Percentiles rank a stretch among this genome's conserved stretches.
Evolutionary conservation across 495 filamentous ascomycete species (phyloP).

Genomic region (Annulohypoxylon maeteangense): DNA sequence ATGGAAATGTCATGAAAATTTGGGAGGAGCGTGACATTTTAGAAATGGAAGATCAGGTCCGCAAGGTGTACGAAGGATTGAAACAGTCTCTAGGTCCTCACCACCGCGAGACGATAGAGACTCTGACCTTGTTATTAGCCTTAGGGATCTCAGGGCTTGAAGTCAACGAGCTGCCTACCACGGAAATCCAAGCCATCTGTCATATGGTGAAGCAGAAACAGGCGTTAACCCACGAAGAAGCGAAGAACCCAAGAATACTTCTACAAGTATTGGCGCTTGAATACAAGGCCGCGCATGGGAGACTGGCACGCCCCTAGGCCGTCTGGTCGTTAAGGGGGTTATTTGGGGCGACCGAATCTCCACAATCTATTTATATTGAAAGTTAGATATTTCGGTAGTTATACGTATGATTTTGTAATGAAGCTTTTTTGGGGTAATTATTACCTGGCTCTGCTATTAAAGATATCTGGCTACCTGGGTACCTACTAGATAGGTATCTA

Average conservation of each 20-base stretch:
- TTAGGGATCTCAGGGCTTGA: background rate
- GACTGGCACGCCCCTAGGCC: too few species aligned
- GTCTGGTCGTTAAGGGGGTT: too few species aligned
- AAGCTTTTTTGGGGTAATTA: too few species aligned
- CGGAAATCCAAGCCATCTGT: background rate
- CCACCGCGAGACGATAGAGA: conserved; percentile 12
- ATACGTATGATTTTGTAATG: too few species aligned
- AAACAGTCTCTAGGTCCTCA: background rate
- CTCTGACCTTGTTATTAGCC: conserved; percentile 5
- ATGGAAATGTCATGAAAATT: background rate
- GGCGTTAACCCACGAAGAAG: background rate
- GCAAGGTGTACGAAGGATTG: conserved; percentile 9
- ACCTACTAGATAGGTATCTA: too few species aligned
- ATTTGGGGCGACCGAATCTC: too few species aligned
- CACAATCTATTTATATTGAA: too few species aligned
- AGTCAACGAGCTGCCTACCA: background rate
- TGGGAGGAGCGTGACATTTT: background rate
- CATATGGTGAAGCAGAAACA: background rate
- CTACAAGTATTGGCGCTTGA: background rate
- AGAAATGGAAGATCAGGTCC: conserved; percentile 9
- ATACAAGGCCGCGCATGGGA: conserved; percentile 13
- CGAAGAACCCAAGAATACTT: background rate
- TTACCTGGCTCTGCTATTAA: too few species aligned
- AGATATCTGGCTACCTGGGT: too few species aligned
- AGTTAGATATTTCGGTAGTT: too few species aligned